Evolutionary conservation across 139 green algal species (phyloP).

Genomic region (Dunaliella primolecta): DNA sequence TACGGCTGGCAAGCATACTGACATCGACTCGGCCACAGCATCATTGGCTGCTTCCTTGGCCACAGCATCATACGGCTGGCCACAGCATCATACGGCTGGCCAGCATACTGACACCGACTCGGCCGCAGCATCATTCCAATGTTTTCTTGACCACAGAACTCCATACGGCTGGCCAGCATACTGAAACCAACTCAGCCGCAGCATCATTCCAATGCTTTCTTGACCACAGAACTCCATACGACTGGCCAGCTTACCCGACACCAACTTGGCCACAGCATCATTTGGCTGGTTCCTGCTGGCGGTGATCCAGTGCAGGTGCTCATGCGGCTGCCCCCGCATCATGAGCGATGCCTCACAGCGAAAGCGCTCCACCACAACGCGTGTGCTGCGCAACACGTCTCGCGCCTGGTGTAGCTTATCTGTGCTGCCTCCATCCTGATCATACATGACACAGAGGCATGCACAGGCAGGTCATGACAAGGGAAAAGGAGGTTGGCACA

Average conservation of each 20-base stretch:
- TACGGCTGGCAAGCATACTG: too few relatives aligned
- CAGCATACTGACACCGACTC: conserved; percentile 29
- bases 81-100: too few relatives aligned
- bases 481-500: too few relatives aligned
- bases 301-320: conserved; percentile 54
- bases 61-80: too few relatives aligned
- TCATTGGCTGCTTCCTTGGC: too few relatives aligned
- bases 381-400: conserved; percentile 5
- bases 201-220: conserved; percentile 42
- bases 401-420: conserved; percentile 18
- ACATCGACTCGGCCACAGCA: too few relatives aligned
- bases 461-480: too few relatives aligned
- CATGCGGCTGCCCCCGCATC: conserved; percentile 25
- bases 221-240: too few relatives aligned
- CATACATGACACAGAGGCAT: too few relatives aligned
- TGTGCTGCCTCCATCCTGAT: not conserved
- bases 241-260: conserved; percentile 39
- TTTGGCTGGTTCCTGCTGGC: conserved; percentile 42
- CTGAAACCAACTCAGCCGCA: conserved; percentile 25
- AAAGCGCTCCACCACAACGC: not conserved
- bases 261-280: conserved; percentile 24
- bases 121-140: conserved; percentile 33
- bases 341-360: conserved; percentile 31
- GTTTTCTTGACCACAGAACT: too few relatives aligned
- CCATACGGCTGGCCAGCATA: too few relatives aligned